Percentiles rank a stretch among this genome's conserved stretches.
phyloP scores from a whole-genome alignment of 768 basidiomycete genomes.

The Tubosaeta brunneosetosa region DNA sequence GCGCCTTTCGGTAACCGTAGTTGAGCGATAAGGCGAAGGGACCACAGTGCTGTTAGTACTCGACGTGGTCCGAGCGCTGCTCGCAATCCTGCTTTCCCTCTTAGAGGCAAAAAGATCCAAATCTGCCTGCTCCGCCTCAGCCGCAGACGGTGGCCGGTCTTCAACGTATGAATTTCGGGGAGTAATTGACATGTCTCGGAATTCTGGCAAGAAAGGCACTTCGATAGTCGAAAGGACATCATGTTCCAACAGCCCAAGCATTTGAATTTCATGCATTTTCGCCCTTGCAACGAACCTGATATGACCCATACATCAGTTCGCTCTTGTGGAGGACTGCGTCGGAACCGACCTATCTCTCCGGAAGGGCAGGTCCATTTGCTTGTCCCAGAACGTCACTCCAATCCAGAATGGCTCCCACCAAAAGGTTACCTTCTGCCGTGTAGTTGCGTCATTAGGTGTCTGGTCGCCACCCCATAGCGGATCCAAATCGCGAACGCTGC shows the following conservation, averaged over 20 bases:
- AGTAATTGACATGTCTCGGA: conserved; percentile 27
- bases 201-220: conserved; percentile 68
- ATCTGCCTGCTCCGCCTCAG: conserved; percentile 72
- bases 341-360: conserved; percentile 61
- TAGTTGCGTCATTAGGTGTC: conserved; percentile 32
- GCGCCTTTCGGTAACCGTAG: conserved; percentile 36
- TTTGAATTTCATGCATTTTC: conserved; percentile 97
- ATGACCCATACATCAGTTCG: conserved; percentile 2
- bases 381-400: conserved; percentile 80
- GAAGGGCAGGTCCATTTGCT: conserved; percentile 80
- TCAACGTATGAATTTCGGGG: conserved; percentile 32
- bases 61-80: conserved; percentile 38
- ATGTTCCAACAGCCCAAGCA: conserved; percentile 87
- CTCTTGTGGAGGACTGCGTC: not conserved
- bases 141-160: conserved; percentile 38
- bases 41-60: conserved; percentile 35
- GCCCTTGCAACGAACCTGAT: conserved; percentile 85
- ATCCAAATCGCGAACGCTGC: conserved; percentile 49
- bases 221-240: conserved; percentile 88
- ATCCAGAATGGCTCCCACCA: conserved; percentile 94
- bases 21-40: conserved; percentile 34
- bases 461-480: conserved; percentile 75
- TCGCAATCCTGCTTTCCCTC: conserved; percentile 33
- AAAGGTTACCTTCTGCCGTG: conserved; percentile 51
- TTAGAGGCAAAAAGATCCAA: conserved; percentile 58